Evolutionary conservation across 176 grass and related monocot species (phyloP), one percentile per base, ranked within the genome.

Genomic region (Carex littledalei): DNA sequence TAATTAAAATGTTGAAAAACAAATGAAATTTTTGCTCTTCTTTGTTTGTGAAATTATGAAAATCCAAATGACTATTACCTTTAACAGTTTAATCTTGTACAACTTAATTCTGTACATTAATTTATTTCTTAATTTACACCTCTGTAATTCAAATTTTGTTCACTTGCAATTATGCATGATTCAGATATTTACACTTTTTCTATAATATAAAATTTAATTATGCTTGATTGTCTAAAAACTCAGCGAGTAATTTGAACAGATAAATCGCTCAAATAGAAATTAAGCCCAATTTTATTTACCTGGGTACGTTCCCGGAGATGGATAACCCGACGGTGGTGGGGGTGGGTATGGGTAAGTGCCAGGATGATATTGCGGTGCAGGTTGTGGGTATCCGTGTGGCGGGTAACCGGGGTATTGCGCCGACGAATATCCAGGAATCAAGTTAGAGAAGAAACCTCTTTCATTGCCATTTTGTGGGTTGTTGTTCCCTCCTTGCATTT

Each of bases 401-500:
- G 74, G 74, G 29, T 60, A 78, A 26, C 65, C 24, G 24, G 58
- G n/a, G 37, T 84, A 70, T 13, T 59, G 24, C 64, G 45, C 52
- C 13, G 83, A 20, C 24, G 84, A 22, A 60, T 85, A 57, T 37
- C 74, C 84, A 53, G 47, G 10, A 12, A 66, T 66, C 0, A 86
- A 16, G 72, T 67, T 86, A 15, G 84, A 86, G 29, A 86, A 57
- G 12, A 86, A 17, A 18, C 84, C 84, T 80, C 34, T 86, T 18
- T 86, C 84, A 62, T 43, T n/a, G 70, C 34, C 43, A 21, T 82
- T 13, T 60, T 82, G 26, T n/a, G 52, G 21, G 18, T 45, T 82
- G 34, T 82, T 47, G 18, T 81, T 81, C 53, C 78, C 80, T 63
- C 80, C 80, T 82, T 65, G 59, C 80, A 82, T 82, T 82, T 65